Evolutionary conservation across 2,329 filamentous ascomycete species (phyloP).

Genomic region (Arthrobotrys entomopaga): DNA sequence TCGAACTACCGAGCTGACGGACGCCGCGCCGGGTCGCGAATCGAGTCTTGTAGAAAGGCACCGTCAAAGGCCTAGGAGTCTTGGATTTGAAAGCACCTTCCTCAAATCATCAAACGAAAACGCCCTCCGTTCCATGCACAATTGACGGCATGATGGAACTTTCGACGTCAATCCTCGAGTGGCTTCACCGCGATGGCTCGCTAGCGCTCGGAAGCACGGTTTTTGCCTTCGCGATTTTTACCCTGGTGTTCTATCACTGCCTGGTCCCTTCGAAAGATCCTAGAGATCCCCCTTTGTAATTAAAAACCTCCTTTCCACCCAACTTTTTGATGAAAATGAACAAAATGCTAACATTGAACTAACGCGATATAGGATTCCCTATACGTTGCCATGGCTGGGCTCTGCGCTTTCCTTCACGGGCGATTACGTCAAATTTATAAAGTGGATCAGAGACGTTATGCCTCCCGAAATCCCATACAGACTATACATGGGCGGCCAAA

Average conservation of each 20-base stretch:
- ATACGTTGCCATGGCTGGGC: constrained; percentile 45
- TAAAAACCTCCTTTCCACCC: neutral
- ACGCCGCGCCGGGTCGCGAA: neutral
- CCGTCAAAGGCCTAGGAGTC: too few species aligned
- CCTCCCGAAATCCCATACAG: constrained; percentile 30
- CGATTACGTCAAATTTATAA: constrained; percentile 31
- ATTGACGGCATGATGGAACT: constrained; percentile 12
- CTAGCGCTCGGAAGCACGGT: constrained; percentile 27
- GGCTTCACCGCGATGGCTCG: constrained; percentile 27
- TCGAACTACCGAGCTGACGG: neutral
- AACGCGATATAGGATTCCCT: constrained; percentile 24
- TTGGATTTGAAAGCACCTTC: too few species aligned
- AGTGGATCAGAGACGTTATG: constrained; percentile 41
- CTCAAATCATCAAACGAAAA: too few species aligned
- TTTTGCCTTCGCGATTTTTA: constrained; percentile 18
- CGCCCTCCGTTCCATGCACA: too few species aligned
- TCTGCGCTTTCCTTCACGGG: constrained; percentile 34
- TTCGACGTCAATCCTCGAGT: constrained; percentile 5
- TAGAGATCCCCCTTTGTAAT: constrained; percentile 40
- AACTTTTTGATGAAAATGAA: neutral
- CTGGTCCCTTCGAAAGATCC: constrained; percentile 19
- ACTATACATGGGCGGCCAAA: constrained; percentile 31
- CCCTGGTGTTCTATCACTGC: constrained; percentile 20
- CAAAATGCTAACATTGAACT: neutral
- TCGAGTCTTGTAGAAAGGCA: too few species aligned